A percentile compares a stretch with the other conserved stretches of the same genome.
Evolutionary conservation across 345 rosid species (phyloP).

Genomic region (Camelina sativa): DNA sequence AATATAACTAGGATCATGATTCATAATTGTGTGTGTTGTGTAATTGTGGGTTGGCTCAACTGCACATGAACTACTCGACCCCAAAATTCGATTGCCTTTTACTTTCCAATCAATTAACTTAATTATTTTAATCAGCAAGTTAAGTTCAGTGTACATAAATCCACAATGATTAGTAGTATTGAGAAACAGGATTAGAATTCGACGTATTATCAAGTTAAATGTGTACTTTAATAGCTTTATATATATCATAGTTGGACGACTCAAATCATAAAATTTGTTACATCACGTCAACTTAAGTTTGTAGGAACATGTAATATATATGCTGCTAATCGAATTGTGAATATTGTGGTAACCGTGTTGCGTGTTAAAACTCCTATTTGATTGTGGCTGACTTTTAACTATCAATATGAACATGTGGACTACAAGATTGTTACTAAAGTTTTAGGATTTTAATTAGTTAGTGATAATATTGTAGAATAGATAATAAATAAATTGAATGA

Average conservation of each 20-base stretch:
- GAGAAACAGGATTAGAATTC: neutral
- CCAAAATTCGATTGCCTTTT: slow-evolving; percentile 39
- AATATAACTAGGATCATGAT: slow-evolving; percentile 37
- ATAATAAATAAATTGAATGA: neutral
- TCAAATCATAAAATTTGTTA: neutral
- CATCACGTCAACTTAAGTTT: neutral
- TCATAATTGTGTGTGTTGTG: slow-evolving; percentile 42
- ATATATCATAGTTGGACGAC: neutral
- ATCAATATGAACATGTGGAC: neutral
- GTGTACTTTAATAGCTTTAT: neutral
- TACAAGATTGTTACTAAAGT: neutral
- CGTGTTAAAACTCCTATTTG: neutral
- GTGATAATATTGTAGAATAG: neutral
- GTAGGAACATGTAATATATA: neutral
- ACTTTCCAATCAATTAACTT: slow-evolving; percentile 36
- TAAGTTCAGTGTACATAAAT: slow-evolving; percentile 42
- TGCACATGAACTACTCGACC: slow-evolving; percentile 47
- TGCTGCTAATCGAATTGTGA: neutral
- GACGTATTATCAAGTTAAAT: neutral
- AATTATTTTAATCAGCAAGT: slow-evolving; percentile 29
- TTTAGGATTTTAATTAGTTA: slow-evolving; percentile 12
- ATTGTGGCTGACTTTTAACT: neutral
- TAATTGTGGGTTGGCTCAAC: slow-evolving; percentile 51
- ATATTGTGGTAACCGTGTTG: neutral
- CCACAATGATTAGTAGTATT: slow-evolving; percentile 35